phyloP scores from a whole-genome alignment of 305 asterid genomes.

The Solanum hybrid region DNA sequence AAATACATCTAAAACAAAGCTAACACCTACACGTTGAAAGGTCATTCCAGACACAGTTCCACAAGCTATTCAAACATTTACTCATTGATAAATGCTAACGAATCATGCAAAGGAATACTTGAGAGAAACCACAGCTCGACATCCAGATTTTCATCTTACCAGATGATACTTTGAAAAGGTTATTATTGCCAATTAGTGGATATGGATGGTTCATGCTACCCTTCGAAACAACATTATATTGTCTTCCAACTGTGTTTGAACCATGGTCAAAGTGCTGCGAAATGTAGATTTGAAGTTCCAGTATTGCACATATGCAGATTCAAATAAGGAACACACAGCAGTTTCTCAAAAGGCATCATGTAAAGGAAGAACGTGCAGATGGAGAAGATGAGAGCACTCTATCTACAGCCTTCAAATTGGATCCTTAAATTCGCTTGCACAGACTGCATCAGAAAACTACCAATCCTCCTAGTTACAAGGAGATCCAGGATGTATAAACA shows the following conservation, averaged over 20 bases:
- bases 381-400: neutral
- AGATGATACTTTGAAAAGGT: neutral
- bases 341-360: neutral
- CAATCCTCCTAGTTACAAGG: neutral
- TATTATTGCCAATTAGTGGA: neutral
- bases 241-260: neutral
- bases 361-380: neutral
- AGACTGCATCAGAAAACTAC: slow-evolving; percentile 3
- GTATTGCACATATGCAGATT: neutral
- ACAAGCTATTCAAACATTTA: neutral
- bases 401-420: slow-evolving; percentile 1
- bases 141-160: slow-evolving; percentile 2
- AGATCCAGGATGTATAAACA: neutral
- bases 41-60: neutral
- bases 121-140: neutral
- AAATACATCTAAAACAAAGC: neutral
- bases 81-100: neutral
- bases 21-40: neutral
- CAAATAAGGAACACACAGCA: neutral
- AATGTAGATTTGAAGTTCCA: neutral
- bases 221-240: neutral
- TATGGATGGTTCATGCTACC: neutral
- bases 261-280: neutral
- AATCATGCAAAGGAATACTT: neutral
- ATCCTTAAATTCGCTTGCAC: neutral